A percentile compares a stretch with the other conserved stretches of the same genome.
phyloP scores from a whole-genome alignment of 192 early-diverging fungal genomes.

The Cetraspora pellucida region DNA sequence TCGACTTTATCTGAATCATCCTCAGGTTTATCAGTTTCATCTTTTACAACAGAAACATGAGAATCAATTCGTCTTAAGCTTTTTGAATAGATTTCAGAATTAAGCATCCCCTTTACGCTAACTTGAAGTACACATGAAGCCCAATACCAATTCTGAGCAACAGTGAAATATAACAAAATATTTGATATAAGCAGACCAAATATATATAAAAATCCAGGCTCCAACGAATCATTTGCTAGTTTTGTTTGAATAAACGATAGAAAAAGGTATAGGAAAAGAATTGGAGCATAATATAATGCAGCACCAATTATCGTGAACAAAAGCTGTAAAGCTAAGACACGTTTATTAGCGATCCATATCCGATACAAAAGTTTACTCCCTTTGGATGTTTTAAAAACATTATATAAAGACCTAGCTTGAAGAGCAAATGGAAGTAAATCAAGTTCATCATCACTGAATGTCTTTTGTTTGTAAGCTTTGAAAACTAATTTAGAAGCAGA shows the following conservation, averaged over 20 bases:
- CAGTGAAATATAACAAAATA: background rate
- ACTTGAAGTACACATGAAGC: background rate
- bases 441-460: slow-evolving; percentile 35
- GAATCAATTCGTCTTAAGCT: slow-evolving; percentile 57
- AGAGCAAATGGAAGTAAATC: slow-evolving; percentile 34
- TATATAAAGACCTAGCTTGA: slow-evolving; percentile 38
- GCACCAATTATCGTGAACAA: slow-evolving; percentile 16
- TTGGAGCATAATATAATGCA: slow-evolving; percentile 40
- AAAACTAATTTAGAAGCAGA: slow-evolving; percentile 38
- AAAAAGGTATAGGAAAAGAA: slow-evolving; percentile 38
- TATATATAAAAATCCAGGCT: background rate
- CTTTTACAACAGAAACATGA: slow-evolving; percentile 31
- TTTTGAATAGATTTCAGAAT: slow-evolving; percentile 67
- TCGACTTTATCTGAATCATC: slow-evolving; percentile 40
- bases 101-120: slow-evolving; percentile 51
- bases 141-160: slow-evolving; percentile 21
- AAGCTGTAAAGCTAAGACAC: slow-evolving; percentile 34
- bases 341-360: slow-evolving; percentile 36
- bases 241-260: slow-evolving; percentile 38
- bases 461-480: slow-evolving; percentile 11
- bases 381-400: slow-evolving; percentile 36
- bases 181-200: slow-evolving; percentile 24
- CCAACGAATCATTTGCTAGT: background rate
- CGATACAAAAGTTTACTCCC: slow-evolving; percentile 34
- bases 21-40: background rate